phyloP scores from a whole-genome alignment of 2,329 filamentous ascomycete species.

The Clonostachys sp. region DNA sequence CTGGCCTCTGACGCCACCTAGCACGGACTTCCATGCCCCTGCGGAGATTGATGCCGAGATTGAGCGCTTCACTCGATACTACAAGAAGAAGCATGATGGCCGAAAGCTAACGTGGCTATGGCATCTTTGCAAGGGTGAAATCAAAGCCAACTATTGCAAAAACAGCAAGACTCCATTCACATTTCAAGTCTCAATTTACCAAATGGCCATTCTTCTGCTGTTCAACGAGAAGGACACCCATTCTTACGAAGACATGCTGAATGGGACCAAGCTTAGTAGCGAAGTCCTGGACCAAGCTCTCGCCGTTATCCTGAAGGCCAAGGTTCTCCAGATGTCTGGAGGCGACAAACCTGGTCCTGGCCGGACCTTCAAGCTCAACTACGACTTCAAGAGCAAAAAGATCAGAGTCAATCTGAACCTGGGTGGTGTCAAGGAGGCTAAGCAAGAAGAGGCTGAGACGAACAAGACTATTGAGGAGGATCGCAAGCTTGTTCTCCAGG shows the following conservation, averaged over 20 bases:
- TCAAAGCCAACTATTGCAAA: conserved; percentile 91
- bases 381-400: conserved; percentile 98
- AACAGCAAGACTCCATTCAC: conserved; percentile 87
- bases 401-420: conserved; percentile 95
- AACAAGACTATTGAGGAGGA: conserved; percentile 99
- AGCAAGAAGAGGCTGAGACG: conserved; percentile 93
- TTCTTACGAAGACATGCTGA: conserved; percentile 82
- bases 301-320: conserved; percentile 85
- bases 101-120: conserved; percentile 97
- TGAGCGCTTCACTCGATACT: conserved; percentile 85
- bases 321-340: conserved; percentile 71
- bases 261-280: conserved; percentile 71
- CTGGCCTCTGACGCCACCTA: conserved; percentile 87
- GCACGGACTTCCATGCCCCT: conserved; percentile 84
- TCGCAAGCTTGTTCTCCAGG: conserved; percentile 92
- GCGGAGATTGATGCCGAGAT: conserved; percentile 80
- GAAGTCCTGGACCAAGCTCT: conserved; percentile 87
- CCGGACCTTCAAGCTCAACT: conserved; percentile 80
- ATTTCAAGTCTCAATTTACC: conserved; percentile 95
- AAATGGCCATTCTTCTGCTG: conserved; percentile 91
- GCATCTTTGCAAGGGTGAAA: conserved; percentile 96
- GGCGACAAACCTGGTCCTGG: conserved; percentile 69
- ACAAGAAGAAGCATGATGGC: conserved; percentile 94
- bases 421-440: conserved; percentile 89
- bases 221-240: conserved; percentile 90